Evolutionary conservation across 2,329 filamentous ascomycete genomes (phyloP).

Genomic region (Botryotinia calthae): DNA sequence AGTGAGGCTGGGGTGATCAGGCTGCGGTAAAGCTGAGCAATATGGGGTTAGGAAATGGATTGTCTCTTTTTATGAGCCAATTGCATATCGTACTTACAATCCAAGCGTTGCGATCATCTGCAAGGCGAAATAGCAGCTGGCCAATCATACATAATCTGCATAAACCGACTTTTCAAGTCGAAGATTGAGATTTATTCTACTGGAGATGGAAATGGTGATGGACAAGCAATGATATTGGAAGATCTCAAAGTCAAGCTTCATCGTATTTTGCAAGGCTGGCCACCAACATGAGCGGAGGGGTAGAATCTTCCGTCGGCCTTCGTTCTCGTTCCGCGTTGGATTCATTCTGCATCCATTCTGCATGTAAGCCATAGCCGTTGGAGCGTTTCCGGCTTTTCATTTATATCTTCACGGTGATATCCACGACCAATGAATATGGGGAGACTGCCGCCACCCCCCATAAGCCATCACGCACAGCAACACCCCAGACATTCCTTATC

Average conservation of each 20-base stretch:
- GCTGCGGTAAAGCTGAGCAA: background rate
- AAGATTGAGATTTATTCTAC: background rate
- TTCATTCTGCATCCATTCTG: background rate
- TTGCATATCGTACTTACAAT: background rate
- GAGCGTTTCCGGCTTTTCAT: constrained; percentile 1
- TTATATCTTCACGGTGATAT: background rate
- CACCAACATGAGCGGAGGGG: background rate
- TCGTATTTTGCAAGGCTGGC: background rate
- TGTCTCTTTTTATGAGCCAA: background rate
- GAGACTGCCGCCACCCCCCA: background rate
- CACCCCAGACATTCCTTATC: background rate
- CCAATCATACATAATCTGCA: background rate
- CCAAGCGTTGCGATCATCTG: background rate
- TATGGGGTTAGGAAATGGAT: background rate
- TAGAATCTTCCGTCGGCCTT: background rate
- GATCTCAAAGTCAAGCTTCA: background rate
- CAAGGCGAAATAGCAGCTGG: background rate
- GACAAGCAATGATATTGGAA: background rate
- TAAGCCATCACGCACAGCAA: background rate
- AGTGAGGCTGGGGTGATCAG: background rate
- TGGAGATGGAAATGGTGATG: background rate
- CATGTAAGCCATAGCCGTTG: background rate
- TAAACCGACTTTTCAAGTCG: background rate
- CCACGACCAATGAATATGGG: background rate
- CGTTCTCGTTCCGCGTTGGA: background rate